Evolutionary conservation across 1,284 basidiomycete genomes (phyloP).

Genomic region (Ceratobasidium sp.): DNA sequence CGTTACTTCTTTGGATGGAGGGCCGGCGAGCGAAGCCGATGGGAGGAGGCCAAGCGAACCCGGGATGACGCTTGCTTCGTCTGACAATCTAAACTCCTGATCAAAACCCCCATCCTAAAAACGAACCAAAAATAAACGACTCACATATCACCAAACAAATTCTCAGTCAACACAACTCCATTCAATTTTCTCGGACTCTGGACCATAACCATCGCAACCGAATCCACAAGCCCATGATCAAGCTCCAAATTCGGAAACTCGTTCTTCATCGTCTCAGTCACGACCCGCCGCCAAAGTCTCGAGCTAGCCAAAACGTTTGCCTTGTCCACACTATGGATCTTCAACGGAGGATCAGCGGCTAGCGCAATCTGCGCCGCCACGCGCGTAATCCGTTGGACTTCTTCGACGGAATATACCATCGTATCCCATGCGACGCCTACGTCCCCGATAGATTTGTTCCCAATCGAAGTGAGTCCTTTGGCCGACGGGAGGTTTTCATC

Average conservation of each 20-base stretch:
- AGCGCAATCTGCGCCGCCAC: constrained; percentile 95
- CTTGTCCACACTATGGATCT: constrained; percentile 96
- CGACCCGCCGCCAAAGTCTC: constrained; percentile 93
- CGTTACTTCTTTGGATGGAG: constrained; percentile 76
- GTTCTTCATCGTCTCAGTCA: constrained; percentile 81
- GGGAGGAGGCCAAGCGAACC: constrained; percentile 96
- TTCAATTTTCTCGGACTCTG: constrained; percentile 94
- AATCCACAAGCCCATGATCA: constrained; percentile 95
- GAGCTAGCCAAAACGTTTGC: constrained; percentile 98
- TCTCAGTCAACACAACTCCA: constrained; percentile 94
- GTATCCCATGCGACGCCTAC: constrained; percentile 86
- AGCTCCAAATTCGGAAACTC: constrained; percentile 90
- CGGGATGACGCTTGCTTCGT: constrained; percentile 97
- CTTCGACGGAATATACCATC: constrained; percentile 91
- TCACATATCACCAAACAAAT: constrained; percentile 96
- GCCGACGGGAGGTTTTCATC: constrained; percentile 59
- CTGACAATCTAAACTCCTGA: constrained; percentile 67
- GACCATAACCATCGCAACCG: constrained; percentile 97
- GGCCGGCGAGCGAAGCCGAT: constrained; percentile 93
- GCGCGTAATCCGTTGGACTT: constrained; percentile 95
- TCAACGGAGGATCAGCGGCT: constrained; percentile 84
- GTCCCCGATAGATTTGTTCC: constrained; percentile 59
- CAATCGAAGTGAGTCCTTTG: constrained; percentile 27
- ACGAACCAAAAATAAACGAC: constrained; percentile 55
- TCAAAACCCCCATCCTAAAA: constrained; percentile 21